A percentile compares a stretch with the other conserved stretches of the same genome.
These are phyloP conservation scores for Chlorella sp. DNA, from an alignment of 139 green algal species.

Conservation along the genomic window DNA sequence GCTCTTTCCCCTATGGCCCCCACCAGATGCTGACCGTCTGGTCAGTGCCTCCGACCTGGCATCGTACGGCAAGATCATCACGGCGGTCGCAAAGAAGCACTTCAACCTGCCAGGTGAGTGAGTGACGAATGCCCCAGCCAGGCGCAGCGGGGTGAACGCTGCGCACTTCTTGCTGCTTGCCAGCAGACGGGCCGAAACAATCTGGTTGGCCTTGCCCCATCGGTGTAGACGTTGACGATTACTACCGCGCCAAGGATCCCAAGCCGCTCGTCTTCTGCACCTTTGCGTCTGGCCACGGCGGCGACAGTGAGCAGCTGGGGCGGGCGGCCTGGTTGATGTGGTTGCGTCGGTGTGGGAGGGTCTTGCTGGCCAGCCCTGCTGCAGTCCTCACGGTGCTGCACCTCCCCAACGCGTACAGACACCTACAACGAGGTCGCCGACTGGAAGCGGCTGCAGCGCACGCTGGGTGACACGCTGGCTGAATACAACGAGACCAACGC, in stretches of 20 bases:
- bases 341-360: too few species aligned
- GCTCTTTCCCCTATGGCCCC: too few species aligned
- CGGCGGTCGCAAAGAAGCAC: slow-evolving; percentile 21
- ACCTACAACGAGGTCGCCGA: slow-evolving; percentile 5
- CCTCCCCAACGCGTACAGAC: too few species aligned
- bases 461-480: slow-evolving; percentile 24
- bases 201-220: background rate
- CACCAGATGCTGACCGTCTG: slow-evolving; percentile 21
- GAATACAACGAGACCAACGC: slow-evolving; percentile 95
- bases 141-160: too few species aligned
- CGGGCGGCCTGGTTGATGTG: too few species aligned
- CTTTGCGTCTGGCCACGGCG: slow-evolving; percentile 79
- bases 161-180: background rate
- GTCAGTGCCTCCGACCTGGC: slow-evolving; percentile 7
- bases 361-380: too few species aligned
- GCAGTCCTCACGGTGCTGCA: too few species aligned
- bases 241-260: slow-evolving; percentile 85
- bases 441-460: slow-evolving; percentile 30
- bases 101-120: slow-evolving; percentile 17
- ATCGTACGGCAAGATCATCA: slow-evolving; percentile 5
- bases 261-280: slow-evolving; percentile 92
- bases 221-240: slow-evolving; percentile 86
- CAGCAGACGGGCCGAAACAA: background rate
- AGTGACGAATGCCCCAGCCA: background rate
- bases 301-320: slow-evolving; percentile 56